These are phyloP conservation scores for Penicillium psychrosexuale DNA, from an alignment of 2,329 filamentous ascomycete species.

Conservation along the genomic window DNA sequence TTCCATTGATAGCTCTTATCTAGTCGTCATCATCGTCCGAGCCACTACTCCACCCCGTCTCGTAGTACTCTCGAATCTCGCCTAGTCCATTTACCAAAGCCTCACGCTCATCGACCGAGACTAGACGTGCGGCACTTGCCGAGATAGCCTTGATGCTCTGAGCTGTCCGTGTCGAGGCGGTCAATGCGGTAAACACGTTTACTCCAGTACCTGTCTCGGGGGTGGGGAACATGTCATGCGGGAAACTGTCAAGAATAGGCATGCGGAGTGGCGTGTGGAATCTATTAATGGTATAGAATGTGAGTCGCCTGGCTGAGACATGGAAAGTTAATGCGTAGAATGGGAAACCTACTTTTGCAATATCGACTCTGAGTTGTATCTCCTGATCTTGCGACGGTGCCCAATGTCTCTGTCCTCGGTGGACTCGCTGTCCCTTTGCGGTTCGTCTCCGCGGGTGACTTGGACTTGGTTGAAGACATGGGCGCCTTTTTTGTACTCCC, in stretches of 20 bases:
- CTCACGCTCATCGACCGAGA: conserved; percentile 77
- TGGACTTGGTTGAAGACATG: conserved; percentile 39
- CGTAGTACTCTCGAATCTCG: conserved; percentile 81
- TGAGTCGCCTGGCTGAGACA: conserved; percentile 9
- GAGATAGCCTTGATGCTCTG: conserved; percentile 65
- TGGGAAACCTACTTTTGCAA: conserved; percentile 31
- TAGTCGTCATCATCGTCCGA: conserved; percentile 46
- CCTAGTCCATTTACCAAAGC: conserved; percentile 74
- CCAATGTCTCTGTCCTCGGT: conserved; percentile 23
- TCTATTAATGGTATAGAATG: conserved; percentile 19
- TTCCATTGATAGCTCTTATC: neutral
- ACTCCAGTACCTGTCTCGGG: conserved; percentile 44
- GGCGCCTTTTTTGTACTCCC: conserved; percentile 20
- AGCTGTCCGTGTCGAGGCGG: conserved; percentile 72
- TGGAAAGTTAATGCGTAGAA: neutral
- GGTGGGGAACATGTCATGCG: conserved; percentile 63
- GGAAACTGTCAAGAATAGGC: conserved; percentile 80
- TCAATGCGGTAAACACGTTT: conserved; percentile 56
- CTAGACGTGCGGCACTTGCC: conserved; percentile 58
- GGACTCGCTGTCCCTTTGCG: conserved; percentile 12
- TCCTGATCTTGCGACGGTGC: conserved; percentile 29
- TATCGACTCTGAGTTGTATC: conserved; percentile 35
- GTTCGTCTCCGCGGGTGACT: conserved; percentile 30
- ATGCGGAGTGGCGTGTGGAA: conserved; percentile 56
- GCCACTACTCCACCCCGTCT: conserved; percentile 80